Conservation (phyloP, 805 yeast genomes). For the Wickerhamiella australiensis region DNA sequence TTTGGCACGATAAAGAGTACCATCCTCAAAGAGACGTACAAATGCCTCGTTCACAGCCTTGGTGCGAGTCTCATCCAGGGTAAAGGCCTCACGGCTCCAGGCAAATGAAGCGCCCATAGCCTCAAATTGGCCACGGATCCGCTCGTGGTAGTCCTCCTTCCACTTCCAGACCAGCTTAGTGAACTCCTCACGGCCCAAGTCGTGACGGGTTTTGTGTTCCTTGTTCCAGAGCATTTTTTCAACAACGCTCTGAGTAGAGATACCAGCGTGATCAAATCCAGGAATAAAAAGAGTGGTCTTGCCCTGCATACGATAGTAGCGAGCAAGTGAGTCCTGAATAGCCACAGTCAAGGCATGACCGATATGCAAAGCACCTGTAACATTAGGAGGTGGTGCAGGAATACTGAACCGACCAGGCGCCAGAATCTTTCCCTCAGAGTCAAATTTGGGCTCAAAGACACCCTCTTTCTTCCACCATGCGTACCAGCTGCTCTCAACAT, state of each 20-base stretch:
- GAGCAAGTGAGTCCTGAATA: slow-evolving; percentile 83
- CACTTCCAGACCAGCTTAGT: slow-evolving; percentile 90
- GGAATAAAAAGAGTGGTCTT: slow-evolving; percentile 86
- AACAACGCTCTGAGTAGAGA: slow-evolving; percentile 95
- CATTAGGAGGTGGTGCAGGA: slow-evolving; percentile 99
- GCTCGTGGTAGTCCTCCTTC: slow-evolving; percentile 85
- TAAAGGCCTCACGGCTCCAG: slow-evolving; percentile 91
- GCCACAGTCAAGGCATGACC: slow-evolving; percentile 96
- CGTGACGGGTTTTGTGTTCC: slow-evolving; percentile 84
- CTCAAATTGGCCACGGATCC: slow-evolving; percentile 73
- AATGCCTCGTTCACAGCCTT: slow-evolving; percentile 84
- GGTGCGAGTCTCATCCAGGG: slow-evolving; percentile 66
- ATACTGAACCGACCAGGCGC: slow-evolving; percentile 79
- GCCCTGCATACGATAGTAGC: slow-evolving; percentile 95
- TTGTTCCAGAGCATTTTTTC: slow-evolving; percentile 90
- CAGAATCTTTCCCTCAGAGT: slow-evolving; percentile 57
- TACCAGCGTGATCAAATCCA: slow-evolving; percentile 98
- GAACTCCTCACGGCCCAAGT: slow-evolving; percentile 84
- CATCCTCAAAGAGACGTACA: slow-evolving; percentile 84
- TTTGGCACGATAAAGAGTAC: slow-evolving; percentile 84
- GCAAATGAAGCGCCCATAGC: slow-evolving; percentile 94
- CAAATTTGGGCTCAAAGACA: slow-evolving; percentile 75
- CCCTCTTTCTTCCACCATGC: slow-evolving; percentile 92
- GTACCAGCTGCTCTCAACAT: slow-evolving; percentile 95
- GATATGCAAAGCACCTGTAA: slow-evolving; percentile 96